Base-by-base conservation (phyloP, 306 rosid genomes). In the Castanea sativa region DNA sequence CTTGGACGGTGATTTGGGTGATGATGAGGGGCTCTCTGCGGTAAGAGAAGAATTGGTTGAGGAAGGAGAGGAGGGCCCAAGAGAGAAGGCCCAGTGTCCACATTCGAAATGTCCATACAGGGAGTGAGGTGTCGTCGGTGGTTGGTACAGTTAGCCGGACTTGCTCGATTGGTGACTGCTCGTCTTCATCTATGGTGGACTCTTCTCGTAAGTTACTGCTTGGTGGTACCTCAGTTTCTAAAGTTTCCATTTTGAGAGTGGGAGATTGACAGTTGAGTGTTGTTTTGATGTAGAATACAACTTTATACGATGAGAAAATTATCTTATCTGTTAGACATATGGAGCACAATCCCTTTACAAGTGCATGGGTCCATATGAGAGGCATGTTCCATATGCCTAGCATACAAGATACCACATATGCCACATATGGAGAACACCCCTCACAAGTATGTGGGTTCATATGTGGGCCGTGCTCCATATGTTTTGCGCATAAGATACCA, bases 21-120 rank as follows among this genome's bases (percentile, higher is more conserved):
- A 92, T 83, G 68, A 91, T 53, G 38, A 93, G 90, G 0, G 98
- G 96, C 68, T 93, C 92, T 0, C 83, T 91, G 1, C 97, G 86
- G 91, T 88, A 91, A 0, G 92, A 83, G 88, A 93, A 93, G 89
- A 93, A 93, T 49, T 90, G 92, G 85, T 93, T 93, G 49, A 93
- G 90, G 75, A 91, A 93, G 5, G 98, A 89, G 52, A 91, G 64
- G 30, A 90, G 86, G 23, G 82, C 73, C 43, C 97, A 93, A 0
- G 98, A 93, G 82, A 90, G 8, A 0, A 91, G 75, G 0, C 98
- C 97, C 8, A 93, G 59, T 23, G 81, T 73, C 98, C 98, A 93
- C 98, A 93, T 93, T 0, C 97, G 89, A 80, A 93, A 93, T 4
- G 98, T 93, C 98, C 98, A 93, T 18, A 93, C 92, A 0, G 97